phyloP scores from a whole-genome alignment of 1,139 yeast species.

The Yamadazyma blattariae region DNA sequence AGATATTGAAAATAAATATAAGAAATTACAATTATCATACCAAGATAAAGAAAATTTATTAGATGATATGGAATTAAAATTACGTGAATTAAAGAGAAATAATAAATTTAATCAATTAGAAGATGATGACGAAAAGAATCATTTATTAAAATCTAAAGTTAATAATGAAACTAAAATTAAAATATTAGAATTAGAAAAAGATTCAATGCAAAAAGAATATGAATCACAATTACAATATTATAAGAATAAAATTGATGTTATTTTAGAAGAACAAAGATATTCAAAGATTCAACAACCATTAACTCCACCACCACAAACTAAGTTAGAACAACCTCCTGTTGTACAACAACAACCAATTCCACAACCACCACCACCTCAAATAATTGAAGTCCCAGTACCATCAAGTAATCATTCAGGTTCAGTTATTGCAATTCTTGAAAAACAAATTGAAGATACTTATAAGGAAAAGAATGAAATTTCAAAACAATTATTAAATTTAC shows the following conservation, averaged over 20 bases:
- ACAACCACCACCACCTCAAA: neutral
- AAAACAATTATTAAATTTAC: slow-evolving; percentile 1
- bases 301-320: slow-evolving; percentile 1
- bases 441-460: slow-evolving; percentile 32
- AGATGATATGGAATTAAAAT: slow-evolving; percentile 25
- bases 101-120: slow-evolving; percentile 17
- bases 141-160: slow-evolving; percentile 27
- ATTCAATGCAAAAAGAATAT: slow-evolving; percentile 27
- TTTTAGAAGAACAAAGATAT: slow-evolving; percentile 6
- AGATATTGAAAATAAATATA: slow-evolving; percentile 20
- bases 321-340: too few relatives aligned
- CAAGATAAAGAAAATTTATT: slow-evolving; percentile 32
- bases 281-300: slow-evolving; percentile 1
- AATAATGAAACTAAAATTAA: slow-evolving; percentile 34
- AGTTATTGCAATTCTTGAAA: slow-evolving; percentile 29
- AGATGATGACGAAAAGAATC: slow-evolving; percentile 33
- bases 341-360: slow-evolving; percentile 1
- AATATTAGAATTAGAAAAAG: slow-evolving; percentile 33
- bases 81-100: slow-evolving; percentile 24
- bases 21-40: slow-evolving; percentile 22
- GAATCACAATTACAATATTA: slow-evolving; percentile 28
- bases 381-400: slow-evolving; percentile 1
- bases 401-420: slow-evolving; percentile 9
- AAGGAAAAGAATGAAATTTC: slow-evolving; percentile 5
- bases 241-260: slow-evolving; percentile 20